A percentile compares a stretch with the other conserved stretches of the same genome.
Conservation (phyloP, 2,329 filamentous ascomycete genomes). For the Basipetospora chlamydospora region DNA sequence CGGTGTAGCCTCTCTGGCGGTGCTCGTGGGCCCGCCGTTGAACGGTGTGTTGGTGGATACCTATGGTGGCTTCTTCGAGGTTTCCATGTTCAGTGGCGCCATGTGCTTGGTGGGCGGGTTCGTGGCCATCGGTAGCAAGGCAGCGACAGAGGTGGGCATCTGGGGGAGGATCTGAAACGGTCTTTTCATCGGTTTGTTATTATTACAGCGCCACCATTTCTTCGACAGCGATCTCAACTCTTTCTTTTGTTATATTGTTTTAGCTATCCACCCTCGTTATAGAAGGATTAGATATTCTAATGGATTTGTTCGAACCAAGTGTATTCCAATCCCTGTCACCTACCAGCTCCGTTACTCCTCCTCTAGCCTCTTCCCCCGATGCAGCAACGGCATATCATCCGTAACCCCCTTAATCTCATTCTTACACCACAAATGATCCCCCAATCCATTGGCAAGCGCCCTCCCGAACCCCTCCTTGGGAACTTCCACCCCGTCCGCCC, state of each 20-base stretch:
- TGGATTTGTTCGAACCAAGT: too few relatives aligned
- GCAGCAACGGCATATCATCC: conserved; percentile 17
- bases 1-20: conserved; percentile 23
- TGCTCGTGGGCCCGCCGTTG: conserved; percentile 23
- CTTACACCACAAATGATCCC: conserved; percentile 23
- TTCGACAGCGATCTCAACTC: too few relatives aligned
- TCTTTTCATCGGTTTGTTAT: too few relatives aligned
- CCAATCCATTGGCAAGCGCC: conserved; percentile 21
- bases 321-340: too few relatives aligned
- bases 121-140: conserved; percentile 9
- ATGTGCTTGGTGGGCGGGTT: conserved; percentile 10
- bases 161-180: conserved; percentile 11
- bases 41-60: conserved; percentile 20
- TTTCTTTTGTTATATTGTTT: too few relatives aligned
- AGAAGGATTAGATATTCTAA: too few relatives aligned
- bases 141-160: conserved; percentile 9
- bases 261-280: too few relatives aligned
- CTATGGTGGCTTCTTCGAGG: conserved; percentile 17
- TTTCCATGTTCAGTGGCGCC: conserved; percentile 11
- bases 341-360: too few relatives aligned
- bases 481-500: neutral
- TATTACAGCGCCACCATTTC: too few relatives aligned
- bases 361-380: neutral
- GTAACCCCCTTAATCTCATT: conserved; percentile 35
- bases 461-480: conserved; percentile 18